Conservation (phyloP, 805 yeast genomes). For the Cyberlindnera amylophila region DNA sequence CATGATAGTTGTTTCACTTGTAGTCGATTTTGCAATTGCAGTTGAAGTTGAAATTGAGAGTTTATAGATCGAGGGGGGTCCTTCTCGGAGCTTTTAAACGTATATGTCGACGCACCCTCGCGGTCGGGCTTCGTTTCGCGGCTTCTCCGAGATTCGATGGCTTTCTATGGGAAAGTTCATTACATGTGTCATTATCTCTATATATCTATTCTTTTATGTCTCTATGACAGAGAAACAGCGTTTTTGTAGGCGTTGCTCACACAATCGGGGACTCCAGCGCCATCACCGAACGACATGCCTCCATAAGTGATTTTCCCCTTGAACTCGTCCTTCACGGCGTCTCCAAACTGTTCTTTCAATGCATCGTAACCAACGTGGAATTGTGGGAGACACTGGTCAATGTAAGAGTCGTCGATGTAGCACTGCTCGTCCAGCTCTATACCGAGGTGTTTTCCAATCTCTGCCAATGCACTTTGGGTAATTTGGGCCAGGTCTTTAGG, state of each 20-base stretch:
- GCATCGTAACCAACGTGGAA: conserved; percentile 66
- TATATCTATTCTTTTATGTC: background rate
- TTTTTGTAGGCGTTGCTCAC: conserved; percentile 58
- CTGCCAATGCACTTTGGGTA: conserved; percentile 23
- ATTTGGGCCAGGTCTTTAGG: conserved; percentile 24
- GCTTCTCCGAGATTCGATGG: background rate
- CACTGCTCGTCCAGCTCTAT: conserved; percentile 4
- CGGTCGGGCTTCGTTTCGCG: too few species aligned
- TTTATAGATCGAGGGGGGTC: background rate
- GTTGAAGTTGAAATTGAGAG: too few species aligned
- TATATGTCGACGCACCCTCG: too few species aligned
- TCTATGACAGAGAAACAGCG: conserved; percentile 33
- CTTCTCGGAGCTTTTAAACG: too few species aligned
- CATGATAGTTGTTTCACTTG: background rate
- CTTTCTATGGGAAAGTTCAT: too few species aligned
- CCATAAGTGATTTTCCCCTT: conserved; percentile 50
- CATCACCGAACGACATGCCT: conserved; percentile 77
- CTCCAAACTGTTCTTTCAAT: conserved; percentile 34
- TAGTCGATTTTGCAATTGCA: too few species aligned
- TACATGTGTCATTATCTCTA: background rate
- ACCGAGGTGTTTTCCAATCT: conserved; percentile 36
- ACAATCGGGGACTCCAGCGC: conserved; percentile 89
- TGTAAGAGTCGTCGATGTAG: conserved; percentile 33
- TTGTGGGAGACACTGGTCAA: conserved; percentile 71
- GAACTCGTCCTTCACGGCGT: conserved; percentile 33